phyloP scores from a whole-genome alignment of 2,329 filamentous ascomycete species.

The Xylaria sp. region DNA sequence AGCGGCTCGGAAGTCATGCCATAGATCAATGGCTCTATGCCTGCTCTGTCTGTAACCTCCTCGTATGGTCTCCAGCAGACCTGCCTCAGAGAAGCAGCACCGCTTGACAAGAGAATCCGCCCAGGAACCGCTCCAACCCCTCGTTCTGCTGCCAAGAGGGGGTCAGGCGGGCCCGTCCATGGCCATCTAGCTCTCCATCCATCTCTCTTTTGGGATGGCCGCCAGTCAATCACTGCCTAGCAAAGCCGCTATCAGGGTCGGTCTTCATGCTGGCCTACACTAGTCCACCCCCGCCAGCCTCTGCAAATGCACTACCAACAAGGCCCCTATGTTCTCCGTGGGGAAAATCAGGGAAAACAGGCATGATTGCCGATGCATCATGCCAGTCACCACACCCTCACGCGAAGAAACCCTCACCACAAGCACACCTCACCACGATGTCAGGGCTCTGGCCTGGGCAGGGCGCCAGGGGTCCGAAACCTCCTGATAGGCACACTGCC shows the following conservation, averaged over 20 bases:
- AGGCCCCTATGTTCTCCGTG: background rate
- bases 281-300: slow-evolving; percentile 20
- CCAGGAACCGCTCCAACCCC: slow-evolving; percentile 28
- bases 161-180: slow-evolving; percentile 34
- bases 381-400: slow-evolving; percentile 22
- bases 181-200: slow-evolving; percentile 28
- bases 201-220: slow-evolving; percentile 29
- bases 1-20: slow-evolving; percentile 6
- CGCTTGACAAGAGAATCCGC: slow-evolving; percentile 13
- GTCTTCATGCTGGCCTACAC: slow-evolving; percentile 1
- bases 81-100: slow-evolving; percentile 9
- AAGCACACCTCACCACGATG: slow-evolving; percentile 12
- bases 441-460: slow-evolving; percentile 9
- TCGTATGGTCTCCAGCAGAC: slow-evolving; percentile 23
- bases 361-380: slow-evolving; percentile 24
- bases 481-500: background rate
- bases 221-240: slow-evolving; percentile 13
- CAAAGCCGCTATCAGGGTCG: slow-evolving; percentile 2
- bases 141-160: slow-evolving; percentile 35
- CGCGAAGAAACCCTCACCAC: slow-evolving; percentile 5
- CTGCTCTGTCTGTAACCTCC: slow-evolving; percentile 27
- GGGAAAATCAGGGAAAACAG: slow-evolving; percentile 20
- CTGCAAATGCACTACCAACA: background rate
- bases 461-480: background rate
- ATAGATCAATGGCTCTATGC: slow-evolving; percentile 19